Conservation (phyloP, 2,329 filamentous ascomycete species). For the Fusarium ambrosium region DNA sequence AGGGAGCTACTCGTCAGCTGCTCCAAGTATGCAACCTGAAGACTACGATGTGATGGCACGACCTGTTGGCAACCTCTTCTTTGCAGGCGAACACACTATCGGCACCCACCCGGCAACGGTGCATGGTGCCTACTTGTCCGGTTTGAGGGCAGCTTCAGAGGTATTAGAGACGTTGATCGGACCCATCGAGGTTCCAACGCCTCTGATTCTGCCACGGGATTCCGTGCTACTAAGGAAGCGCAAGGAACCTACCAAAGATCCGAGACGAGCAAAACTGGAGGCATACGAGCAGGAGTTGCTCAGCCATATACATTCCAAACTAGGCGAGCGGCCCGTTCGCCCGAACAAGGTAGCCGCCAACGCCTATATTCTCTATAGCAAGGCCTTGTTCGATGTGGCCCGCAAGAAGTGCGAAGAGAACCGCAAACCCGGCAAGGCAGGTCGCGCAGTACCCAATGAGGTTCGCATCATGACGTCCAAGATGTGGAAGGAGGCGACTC, state of each 20-base stretch:
- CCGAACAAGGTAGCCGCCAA: slow-evolving; percentile 83
- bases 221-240: slow-evolving; percentile 66
- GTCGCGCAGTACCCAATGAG: slow-evolving; percentile 77
- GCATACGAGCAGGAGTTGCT: slow-evolving; percentile 69
- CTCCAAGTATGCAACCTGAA: slow-evolving; percentile 81
- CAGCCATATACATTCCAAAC: slow-evolving; percentile 64
- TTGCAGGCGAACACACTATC: slow-evolving; percentile 96
- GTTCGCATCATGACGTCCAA: slow-evolving; percentile 87
- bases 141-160: slow-evolving; percentile 89
- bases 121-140: slow-evolving; percentile 95
- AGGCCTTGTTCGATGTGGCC: slow-evolving; percentile 77
- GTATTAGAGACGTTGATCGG: slow-evolving; percentile 85
- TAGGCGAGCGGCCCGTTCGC: slow-evolving; percentile 81
- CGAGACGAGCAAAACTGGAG: slow-evolving; percentile 66
- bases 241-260: slow-evolving; percentile 64
- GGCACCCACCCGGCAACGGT: slow-evolving; percentile 97
- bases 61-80: slow-evolving; percentile 88
- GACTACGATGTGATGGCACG: slow-evolving; percentile 95
- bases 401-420: slow-evolving; percentile 73
- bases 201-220: slow-evolving; percentile 78
- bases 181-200: slow-evolving; percentile 80
- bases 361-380: slow-evolving; percentile 91
- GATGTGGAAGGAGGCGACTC: slow-evolving; percentile 86
- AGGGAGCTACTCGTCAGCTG: slow-evolving; percentile 96
- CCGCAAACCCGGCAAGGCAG: slow-evolving; percentile 72